These are phyloP conservation scores for Pythium phragmitis DNA, from an alignment of 352 stramenopile species.

Conservation along the genomic window DNA sequence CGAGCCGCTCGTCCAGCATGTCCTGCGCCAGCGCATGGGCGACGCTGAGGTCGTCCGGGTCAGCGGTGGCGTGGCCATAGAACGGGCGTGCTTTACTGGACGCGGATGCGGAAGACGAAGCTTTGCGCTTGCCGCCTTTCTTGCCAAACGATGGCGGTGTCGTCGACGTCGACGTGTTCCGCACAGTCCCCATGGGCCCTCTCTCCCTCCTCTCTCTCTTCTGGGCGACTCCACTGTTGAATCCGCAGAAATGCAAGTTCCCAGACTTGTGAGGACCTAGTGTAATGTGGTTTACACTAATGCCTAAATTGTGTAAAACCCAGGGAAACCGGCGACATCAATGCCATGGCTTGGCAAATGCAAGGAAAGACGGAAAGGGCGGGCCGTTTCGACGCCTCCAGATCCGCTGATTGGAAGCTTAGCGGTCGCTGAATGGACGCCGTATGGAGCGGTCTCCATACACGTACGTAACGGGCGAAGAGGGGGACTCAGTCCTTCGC, in stretches of 20 bases:
- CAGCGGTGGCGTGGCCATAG: background rate
- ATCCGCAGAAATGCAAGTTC: background rate
- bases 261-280: background rate
- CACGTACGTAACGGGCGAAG: background rate
- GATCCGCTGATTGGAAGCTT: background rate
- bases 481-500: background rate
- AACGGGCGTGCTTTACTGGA: conserved; percentile 1
- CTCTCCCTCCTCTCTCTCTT: background rate
- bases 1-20: conserved; percentile 26
- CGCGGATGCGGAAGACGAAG: background rate
- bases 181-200: conserved; percentile 19
- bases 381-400: background rate
- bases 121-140: conserved; percentile 26
- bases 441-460: background rate
- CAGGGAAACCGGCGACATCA: background rate
- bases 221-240: no score
- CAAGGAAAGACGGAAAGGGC: background rate
- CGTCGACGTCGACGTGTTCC: conserved; percentile 18
- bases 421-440: background rate
- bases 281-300: background rate
- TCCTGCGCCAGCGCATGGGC: conserved; percentile 21
- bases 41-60: conserved; percentile 25
- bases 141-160: conserved; percentile 11
- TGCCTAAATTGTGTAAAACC: background rate
- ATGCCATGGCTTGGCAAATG: background rate